Evolutionary conservation across 1,139 yeast species (phyloP), one percentile per base, ranked within the genome.

Genomic region (Debaryomyces udenii): DNA sequence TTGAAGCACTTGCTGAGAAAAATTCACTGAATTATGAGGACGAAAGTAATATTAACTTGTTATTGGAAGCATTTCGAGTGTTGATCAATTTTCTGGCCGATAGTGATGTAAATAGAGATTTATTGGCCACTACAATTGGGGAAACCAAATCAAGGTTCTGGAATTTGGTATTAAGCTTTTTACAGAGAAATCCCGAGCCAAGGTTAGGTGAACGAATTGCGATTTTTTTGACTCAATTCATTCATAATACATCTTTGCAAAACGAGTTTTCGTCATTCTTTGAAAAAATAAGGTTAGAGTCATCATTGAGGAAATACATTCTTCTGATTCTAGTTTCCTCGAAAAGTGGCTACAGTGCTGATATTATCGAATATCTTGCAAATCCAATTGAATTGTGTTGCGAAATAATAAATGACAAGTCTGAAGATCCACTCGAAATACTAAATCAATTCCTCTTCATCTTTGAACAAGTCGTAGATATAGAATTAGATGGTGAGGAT

Each of bases 71-170:
- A 3, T 50, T 65, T 9, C 46, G 74, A 34, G 68, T 62, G 1
- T 47, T 68, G 9, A 55, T 72, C 42, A 72, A 72, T 42, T 52
- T 62, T 39, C 50, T 64, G 32, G 77, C 78, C 4, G 67, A 65
- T 47, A 67, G 59, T 45, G 73, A 67, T 39, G 41, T 40, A 6
- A 72, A 71, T 50, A 42, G 77, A 27, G 44, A 43, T 2, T 51
- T 43, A 24, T 40, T 69, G 20, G 48, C 52, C 36, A 31, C 40
- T 23, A 27, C 29, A 13, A 13, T 17, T 16, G 27, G 34, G 10
- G 33, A 45, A 9, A 41, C 44, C 10, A 43, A 48, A 13, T 36
- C 37, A n/a, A 41, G 39, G 22, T 58, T 66, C 38, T 66, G 71
- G 72, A 27, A 27, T 24, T 26, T 41, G n/a, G 16, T 48, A 3